phyloP scores from a whole-genome alignment of 2,329 filamentous ascomycete genomes.

The Sporothrix luriei region DNA sequence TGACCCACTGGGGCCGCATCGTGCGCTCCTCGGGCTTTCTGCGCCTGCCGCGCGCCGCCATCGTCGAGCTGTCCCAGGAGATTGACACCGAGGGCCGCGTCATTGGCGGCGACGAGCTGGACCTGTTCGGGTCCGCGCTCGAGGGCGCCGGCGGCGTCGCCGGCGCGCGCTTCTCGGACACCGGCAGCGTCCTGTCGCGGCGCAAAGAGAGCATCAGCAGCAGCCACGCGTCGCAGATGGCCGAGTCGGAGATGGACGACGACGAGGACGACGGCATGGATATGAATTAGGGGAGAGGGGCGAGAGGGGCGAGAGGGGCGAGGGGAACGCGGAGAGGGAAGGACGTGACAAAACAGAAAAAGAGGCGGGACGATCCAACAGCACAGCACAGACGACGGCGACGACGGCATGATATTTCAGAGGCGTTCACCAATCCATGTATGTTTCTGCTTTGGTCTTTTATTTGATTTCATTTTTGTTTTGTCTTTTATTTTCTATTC shows the following conservation, averaged over 20 bases:
- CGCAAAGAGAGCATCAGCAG: slow-evolving; percentile 65
- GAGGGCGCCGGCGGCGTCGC: slow-evolving; percentile 45
- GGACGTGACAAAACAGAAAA: not conserved
- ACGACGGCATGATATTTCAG: slow-evolving; percentile 13
- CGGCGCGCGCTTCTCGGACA: slow-evolving; percentile 47
- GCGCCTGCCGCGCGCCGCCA: slow-evolving; percentile 71
- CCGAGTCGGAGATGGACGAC: slow-evolving; percentile 56
- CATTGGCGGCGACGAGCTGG: slow-evolving; percentile 81
- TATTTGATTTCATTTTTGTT: not conserved
- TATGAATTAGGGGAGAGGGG: slow-evolving; percentile 35
- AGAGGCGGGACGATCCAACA: not conserved
- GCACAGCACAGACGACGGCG: too few relatives aligned
- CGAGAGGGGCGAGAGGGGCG: not conserved
- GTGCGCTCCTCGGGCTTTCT: slow-evolving; percentile 88
- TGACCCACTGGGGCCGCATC: slow-evolving; percentile 92
- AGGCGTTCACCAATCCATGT: not conserved
- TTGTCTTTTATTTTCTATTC: not conserved
- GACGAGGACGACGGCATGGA: slow-evolving; percentile 39
- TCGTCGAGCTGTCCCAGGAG: slow-evolving; percentile 91
- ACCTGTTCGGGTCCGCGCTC: slow-evolving; percentile 54
- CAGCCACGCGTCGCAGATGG: slow-evolving; percentile 60
- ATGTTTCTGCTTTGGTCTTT: not conserved
- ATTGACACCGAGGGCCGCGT: slow-evolving; percentile 92
- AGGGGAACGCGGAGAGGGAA: too few relatives aligned
- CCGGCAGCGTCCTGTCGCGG: slow-evolving; percentile 43